Evolutionary conservation across 2,329 filamentous ascomycete genomes (phyloP).

Genomic region (Chaetomium sp.): DNA sequence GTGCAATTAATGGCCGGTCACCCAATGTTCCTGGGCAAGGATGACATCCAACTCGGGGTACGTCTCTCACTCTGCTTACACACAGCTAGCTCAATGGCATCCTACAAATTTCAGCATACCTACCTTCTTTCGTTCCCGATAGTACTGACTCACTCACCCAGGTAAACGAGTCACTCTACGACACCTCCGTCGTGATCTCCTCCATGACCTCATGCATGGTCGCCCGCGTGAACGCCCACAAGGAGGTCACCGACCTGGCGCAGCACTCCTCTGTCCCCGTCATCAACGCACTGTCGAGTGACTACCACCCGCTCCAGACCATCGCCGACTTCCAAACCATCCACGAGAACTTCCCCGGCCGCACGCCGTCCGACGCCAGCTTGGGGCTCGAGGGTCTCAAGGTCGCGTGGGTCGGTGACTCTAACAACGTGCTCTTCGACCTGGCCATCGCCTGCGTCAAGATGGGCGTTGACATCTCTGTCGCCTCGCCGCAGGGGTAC

Average conservation of each 20-base stretch:
- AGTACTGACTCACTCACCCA: slow-evolving; percentile 26
- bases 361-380: slow-evolving; percentile 28
- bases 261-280: slow-evolving; percentile 71
- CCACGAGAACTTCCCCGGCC: slow-evolving; percentile 63
- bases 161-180: slow-evolving; percentile 91
- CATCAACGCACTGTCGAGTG: slow-evolving; percentile 81
- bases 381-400: slow-evolving; percentile 78
- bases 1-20: slow-evolving; percentile 84
- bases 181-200: slow-evolving; percentile 88
- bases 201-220: slow-evolving; percentile 84
- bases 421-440: slow-evolving; percentile 95
- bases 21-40: slow-evolving; percentile 92
- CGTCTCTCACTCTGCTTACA: slow-evolving; percentile 26
- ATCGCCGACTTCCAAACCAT: slow-evolving; percentile 93
- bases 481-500: slow-evolving; percentile 82
- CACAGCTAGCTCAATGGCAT: background rate
- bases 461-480: slow-evolving; percentile 76
- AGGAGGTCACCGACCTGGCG: slow-evolving; percentile 65
- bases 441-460: slow-evolving; percentile 83
- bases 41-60: slow-evolving; percentile 93
- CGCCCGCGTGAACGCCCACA: slow-evolving; percentile 69
- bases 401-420: slow-evolving; percentile 92
- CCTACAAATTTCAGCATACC: background rate
- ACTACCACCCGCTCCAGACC: slow-evolving; percentile 89
- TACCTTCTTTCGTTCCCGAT: background rate